Evolutionary conservation across 2,329 filamentous ascomycete genomes (phyloP).

Genomic region (Zalaria obscura): DNA sequence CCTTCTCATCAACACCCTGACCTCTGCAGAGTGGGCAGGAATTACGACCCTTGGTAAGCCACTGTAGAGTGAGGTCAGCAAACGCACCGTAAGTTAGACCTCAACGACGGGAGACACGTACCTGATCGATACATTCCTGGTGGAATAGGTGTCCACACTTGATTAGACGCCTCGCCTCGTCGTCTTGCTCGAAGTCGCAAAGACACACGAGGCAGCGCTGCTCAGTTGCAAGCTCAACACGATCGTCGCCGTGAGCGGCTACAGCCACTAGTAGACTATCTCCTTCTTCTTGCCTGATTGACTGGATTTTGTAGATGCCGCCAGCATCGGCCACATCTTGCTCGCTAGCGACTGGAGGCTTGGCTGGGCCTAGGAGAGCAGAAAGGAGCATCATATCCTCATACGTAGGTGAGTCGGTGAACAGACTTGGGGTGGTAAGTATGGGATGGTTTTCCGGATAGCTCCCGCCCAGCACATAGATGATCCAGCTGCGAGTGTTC

Average conservation of each 20-base stretch:
- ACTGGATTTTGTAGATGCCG: constrained; percentile 42
- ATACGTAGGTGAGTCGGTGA: constrained; percentile 57
- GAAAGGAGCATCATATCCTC: constrained; percentile 60
- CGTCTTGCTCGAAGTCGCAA: constrained; percentile 48
- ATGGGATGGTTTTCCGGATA: constrained; percentile 58
- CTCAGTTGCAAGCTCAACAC: constrained; percentile 18
- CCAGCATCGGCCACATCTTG: constrained; percentile 49
- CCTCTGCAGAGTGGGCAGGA: constrained; percentile 48
- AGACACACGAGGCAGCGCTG: constrained; percentile 53
- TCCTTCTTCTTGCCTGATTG: constrained; percentile 5
- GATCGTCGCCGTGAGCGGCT: constrained; percentile 13
- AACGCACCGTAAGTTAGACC: constrained; percentile 6
- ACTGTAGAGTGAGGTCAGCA: constrained; percentile 32
- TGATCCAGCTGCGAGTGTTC: constrained; percentile 53
- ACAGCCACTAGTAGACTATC: constrained; percentile 14
- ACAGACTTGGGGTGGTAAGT: constrained; percentile 53
- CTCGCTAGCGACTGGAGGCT: constrained; percentile 52
- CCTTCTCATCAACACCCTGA: constrained; percentile 40
- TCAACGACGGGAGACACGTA: constrained; percentile 20
- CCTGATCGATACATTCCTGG: constrained; percentile 55
- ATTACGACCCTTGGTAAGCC: constrained; percentile 53
- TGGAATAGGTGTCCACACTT: constrained; percentile 56
- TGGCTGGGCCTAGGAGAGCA: constrained; percentile 51
- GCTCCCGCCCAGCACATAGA: constrained; percentile 57
- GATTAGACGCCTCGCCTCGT: constrained; percentile 45